Percentiles rank a stretch among this genome's conserved stretches.
Evolutionary conservation across 768 basidiomycete species (phyloP).

Genomic region (Auricularia heimuer): DNA sequence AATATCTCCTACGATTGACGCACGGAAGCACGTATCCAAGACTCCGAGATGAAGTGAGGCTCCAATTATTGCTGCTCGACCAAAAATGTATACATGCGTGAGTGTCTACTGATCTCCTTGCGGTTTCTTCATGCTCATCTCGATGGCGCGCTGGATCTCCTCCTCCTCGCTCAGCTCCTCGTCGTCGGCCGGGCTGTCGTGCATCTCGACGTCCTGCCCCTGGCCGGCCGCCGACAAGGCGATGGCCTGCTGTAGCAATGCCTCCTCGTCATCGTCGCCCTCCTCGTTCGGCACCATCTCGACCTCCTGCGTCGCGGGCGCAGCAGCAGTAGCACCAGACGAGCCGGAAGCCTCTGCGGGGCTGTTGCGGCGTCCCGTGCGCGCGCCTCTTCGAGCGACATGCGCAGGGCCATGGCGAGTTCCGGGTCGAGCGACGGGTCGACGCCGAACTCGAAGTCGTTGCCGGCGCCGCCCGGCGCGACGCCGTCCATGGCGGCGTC

Average conservation of each 20-base stretch:
- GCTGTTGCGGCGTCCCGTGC: slow-evolving; percentile 52
- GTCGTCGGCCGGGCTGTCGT: slow-evolving; percentile 46
- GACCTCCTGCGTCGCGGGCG: slow-evolving; percentile 21
- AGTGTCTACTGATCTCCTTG: slow-evolving; percentile 31
- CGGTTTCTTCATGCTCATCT: slow-evolving; percentile 79
- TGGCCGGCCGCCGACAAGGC: slow-evolving; percentile 41
- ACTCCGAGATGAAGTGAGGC: too few species aligned
- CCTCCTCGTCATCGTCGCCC: slow-evolving; percentile 65
- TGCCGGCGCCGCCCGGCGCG: slow-evolving; percentile 27
- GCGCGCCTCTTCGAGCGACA: slow-evolving; percentile 94
- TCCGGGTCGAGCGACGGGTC: slow-evolving; percentile 96
- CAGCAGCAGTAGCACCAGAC: slow-evolving; percentile 20
- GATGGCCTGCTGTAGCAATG: slow-evolving; percentile 64
- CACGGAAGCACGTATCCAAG: too few species aligned
- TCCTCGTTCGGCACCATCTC: slow-evolving; percentile 9
- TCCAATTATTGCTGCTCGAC: too few species aligned
- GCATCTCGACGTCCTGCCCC: slow-evolving; percentile 44
- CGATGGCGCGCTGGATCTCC: slow-evolving; percentile 82
- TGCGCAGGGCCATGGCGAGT: slow-evolving; percentile 92
- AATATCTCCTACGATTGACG: too few species aligned
- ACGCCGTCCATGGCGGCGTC: slow-evolving; percentile 37
- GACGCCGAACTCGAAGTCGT: slow-evolving; percentile 77
- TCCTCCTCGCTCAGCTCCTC: slow-evolving; percentile 76
- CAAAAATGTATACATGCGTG: too few species aligned
- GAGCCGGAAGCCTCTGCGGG: slow-evolving; percentile 27